Evolutionary conservation across 2,329 filamentous ascomycete genomes (phyloP).

Genomic region (Botrytis hyacinthi): DNA sequence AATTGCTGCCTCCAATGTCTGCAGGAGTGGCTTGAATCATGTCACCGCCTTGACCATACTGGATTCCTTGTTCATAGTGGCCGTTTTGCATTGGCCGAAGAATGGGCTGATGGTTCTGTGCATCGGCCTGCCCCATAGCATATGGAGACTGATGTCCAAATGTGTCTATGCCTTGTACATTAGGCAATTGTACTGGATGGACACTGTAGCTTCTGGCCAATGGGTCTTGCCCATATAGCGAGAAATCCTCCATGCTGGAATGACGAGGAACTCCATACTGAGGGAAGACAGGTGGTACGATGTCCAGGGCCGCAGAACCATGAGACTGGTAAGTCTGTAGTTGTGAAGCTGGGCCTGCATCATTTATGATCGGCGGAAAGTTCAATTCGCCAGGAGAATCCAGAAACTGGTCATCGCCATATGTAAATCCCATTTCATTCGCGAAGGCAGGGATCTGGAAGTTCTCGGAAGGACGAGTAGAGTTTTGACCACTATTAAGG

Average conservation of each 20-base stretch:
- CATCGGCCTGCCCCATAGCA: fast-evolving
- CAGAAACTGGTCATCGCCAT: fast-evolving
- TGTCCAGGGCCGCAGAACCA: neutral
- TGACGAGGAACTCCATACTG: neutral
- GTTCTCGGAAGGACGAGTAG: neutral
- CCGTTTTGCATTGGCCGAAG: neutral
- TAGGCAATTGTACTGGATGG: neutral
- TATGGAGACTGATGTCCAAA: neutral
- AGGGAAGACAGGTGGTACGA: neutral
- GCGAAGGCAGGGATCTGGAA: too few species aligned
- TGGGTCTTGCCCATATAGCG: neutral
- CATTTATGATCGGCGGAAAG: fast-evolving
- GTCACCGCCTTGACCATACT: neutral
- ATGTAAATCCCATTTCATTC: neutral
- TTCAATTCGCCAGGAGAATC: neutral
- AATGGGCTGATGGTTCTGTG: fast-evolving
- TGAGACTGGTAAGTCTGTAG: neutral
- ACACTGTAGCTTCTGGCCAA: fast-evolving
- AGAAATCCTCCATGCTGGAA: neutral
- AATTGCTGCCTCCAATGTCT: neutral
- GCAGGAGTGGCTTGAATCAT: neutral
- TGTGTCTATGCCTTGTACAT: too few species aligned
- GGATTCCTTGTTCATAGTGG: fast-evolving
- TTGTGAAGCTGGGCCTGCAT: fast-evolving
- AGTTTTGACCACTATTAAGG: neutral